Conservation (phyloP, 805 yeast species). For the Saccharomycopsis sp. region DNA sequence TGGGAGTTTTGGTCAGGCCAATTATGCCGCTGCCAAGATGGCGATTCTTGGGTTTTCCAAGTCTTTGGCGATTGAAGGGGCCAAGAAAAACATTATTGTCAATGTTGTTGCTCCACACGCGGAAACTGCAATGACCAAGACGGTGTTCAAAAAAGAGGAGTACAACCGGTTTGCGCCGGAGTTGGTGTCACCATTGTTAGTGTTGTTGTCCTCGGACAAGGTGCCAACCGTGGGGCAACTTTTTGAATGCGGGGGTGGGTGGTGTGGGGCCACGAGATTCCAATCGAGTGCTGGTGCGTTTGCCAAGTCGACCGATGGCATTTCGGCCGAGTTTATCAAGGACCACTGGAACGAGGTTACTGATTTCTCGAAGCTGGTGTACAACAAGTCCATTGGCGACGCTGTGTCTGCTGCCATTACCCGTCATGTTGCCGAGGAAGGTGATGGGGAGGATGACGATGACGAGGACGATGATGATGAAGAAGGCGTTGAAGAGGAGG, state of each 20-base stretch:
- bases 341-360: constrained; percentile 58
- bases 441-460: too few relatives aligned
- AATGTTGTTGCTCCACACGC: constrained; percentile 95
- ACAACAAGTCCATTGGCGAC: constrained; percentile 43
- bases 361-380: constrained; percentile 40
- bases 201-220: constrained; percentile 66
- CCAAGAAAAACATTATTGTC: constrained; percentile 61
- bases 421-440: too few relatives aligned
- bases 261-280: constrained; percentile 94
- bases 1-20: constrained; percentile 96
- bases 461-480: constrained; percentile 35
- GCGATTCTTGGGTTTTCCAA: constrained; percentile 79
- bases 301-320: constrained; percentile 33
- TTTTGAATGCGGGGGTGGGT: constrained; percentile 93
- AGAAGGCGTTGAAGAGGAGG: constrained; percentile 38
- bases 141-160: constrained; percentile 73
- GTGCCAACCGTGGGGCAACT: constrained; percentile 69
- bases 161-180: constrained; percentile 77
- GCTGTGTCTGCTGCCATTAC: constrained; percentile 34
- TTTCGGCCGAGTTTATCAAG: constrained; percentile 60
- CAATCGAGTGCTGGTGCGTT: constrained; percentile 85
- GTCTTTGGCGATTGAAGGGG: constrained; percentile 88
- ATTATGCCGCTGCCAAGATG: constrained; percentile 88
- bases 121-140: constrained; percentile 93
- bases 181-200: constrained; percentile 85